Percentiles rank a stretch among this genome's conserved stretches.
These are phyloP conservation scores for Voacanga thouarsii DNA, from an alignment of 257 asterid species.

Conservation along the genomic window DNA sequence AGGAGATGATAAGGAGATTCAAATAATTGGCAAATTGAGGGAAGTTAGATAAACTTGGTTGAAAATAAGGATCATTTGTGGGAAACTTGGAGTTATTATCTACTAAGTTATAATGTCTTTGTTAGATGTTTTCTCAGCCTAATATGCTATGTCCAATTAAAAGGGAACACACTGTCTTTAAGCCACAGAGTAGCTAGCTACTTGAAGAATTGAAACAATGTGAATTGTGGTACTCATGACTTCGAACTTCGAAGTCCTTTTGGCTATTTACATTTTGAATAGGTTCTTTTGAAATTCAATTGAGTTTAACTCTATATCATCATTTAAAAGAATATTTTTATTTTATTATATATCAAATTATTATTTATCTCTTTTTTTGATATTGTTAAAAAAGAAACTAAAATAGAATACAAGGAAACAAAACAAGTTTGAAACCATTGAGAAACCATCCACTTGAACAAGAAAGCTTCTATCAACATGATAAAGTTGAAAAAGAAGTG, in stretches of 20 bases:
- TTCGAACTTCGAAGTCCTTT: not conserved
- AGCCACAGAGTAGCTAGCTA: not conserved
- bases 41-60: not conserved
- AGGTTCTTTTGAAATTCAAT: not conserved
- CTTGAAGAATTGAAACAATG: not conserved
- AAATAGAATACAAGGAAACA: too few species aligned
- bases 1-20: not conserved
- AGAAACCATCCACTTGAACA: not conserved
- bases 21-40: not conserved
- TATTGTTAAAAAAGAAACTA: not conserved
- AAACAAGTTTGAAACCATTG: not conserved
- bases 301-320: not conserved
- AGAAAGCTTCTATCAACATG: not conserved
- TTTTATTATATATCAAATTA: too few species aligned
- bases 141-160: not conserved
- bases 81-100: constrained; percentile 6
- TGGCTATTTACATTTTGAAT: not conserved
- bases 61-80: not conserved
- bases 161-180: not conserved
- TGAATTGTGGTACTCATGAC: not conserved
- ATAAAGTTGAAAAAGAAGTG: not conserved
- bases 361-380: too few species aligned
- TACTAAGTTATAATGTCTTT: not conserved
- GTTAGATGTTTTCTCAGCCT: not conserved
- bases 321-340: too few species aligned